These are phyloP conservation scores for Sphaerulina musiva DNA, from an alignment of 2,329 filamentous ascomycete species.

Conservation along the genomic window DNA sequence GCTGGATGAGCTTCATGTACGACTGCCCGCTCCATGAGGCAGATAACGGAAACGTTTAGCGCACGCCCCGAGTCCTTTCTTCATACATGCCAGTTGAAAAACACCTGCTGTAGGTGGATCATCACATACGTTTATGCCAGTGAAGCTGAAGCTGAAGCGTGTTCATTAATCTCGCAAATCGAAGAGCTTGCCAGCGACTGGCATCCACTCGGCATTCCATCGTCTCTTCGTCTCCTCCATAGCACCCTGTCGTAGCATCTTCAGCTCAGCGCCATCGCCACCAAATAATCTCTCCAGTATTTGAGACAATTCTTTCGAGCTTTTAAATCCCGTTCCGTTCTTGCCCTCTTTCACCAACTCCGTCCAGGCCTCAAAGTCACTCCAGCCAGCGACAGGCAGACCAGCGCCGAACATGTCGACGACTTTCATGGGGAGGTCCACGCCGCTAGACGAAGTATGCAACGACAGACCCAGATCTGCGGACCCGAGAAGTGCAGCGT, in stretches of 20 bases:
- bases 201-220: conserved; percentile 93
- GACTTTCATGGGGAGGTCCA: conserved; percentile 97
- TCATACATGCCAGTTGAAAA: too few relatives aligned
- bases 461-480: conserved; percentile 87
- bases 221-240: conserved; percentile 64
- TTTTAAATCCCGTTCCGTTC: conserved; percentile 81
- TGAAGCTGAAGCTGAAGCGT: too few relatives aligned
- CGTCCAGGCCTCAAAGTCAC: conserved; percentile 75
- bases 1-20: too few relatives aligned
- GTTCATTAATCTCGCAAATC: conserved; percentile 3
- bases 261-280: conserved; percentile 48
- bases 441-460: conserved; percentile 87
- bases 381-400: conserved; percentile 82
- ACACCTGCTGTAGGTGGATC: too few relatives aligned
- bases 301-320: conserved; percentile 56
- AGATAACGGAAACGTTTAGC: too few relatives aligned
- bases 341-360: conserved; percentile 83
- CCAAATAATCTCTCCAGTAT: conserved; percentile 61
- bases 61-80: too few relatives aligned
- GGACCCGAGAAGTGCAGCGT: conserved; percentile 73
- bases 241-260: conserved; percentile 69
- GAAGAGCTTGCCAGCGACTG: conserved; percentile 69
- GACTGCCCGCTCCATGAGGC: too few relatives aligned
- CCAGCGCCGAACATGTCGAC: conserved; percentile 98
- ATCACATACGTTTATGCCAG: too few relatives aligned